A percentile compares a stretch with the other conserved stretches of the same genome.
Evolutionary conservation across 495 filamentous ascomycete species (phyloP).

Genomic region (Elaphomyces granulatus): DNA sequence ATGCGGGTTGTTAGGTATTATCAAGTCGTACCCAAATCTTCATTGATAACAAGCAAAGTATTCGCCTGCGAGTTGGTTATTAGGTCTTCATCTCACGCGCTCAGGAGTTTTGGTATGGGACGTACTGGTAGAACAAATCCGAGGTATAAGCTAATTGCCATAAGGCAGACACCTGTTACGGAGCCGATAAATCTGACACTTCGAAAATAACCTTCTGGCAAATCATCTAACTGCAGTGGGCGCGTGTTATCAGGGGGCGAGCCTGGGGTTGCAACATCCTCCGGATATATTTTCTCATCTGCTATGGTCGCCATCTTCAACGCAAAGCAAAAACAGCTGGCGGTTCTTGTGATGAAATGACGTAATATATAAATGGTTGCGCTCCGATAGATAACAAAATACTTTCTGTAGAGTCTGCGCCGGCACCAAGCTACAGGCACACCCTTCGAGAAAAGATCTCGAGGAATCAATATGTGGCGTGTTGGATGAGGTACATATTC

Average conservation of each 20-base stretch:
- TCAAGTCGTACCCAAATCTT: conserved; percentile 12
- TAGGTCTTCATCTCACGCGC: no score
- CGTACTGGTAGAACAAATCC: conserved; percentile 11
- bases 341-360: no score
- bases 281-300: neutral
- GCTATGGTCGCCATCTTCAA: neutral
- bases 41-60: conserved; percentile 12
- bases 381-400: no score
- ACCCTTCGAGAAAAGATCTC: no score
- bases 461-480: no score
- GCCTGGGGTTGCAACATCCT: neutral
- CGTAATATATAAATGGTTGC: no score
- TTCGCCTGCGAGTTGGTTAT: conserved; percentile 6
- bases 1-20: no score
- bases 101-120: no score
- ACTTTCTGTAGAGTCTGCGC: no score
- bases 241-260: neutral
- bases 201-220: conserved; percentile 11
- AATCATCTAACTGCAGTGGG: conserved; percentile 22
- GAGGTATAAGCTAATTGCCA: conserved; percentile 14
- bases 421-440: no score
- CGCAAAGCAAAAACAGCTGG: no score
- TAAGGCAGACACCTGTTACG: conserved; percentile 10
- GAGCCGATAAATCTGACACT: conserved; percentile 14
- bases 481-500: no score